A percentile compares a stretch with the other conserved stretches of the same genome.
phyloP scores from a whole-genome alignment of 2,329 filamentous ascomycete genomes.

The Claviceps pusilla region DNA sequence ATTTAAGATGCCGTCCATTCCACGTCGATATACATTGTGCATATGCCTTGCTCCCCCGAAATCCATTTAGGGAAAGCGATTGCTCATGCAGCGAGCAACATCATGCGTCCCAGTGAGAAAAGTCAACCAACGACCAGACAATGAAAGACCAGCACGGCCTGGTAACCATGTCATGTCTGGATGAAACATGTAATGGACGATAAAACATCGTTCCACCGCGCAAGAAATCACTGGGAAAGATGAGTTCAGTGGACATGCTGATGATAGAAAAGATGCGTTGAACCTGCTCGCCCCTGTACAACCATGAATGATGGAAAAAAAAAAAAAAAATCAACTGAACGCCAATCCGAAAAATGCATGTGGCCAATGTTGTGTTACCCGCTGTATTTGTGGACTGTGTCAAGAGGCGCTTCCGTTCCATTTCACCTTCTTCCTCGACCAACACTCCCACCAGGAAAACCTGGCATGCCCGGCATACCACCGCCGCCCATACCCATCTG shows the following conservation, averaged over 20 bases:
- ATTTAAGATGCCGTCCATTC: too few species aligned
- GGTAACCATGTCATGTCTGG: too few species aligned
- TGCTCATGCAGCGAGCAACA: too few species aligned
- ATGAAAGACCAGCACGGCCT: too few species aligned
- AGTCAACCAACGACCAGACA: too few species aligned
- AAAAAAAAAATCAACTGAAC: neutral
- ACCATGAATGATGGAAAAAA: neutral
- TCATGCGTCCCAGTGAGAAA: too few species aligned
- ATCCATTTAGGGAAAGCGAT: too few species aligned
- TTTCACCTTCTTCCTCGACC: constrained; percentile 16
- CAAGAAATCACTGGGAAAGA: too few species aligned
- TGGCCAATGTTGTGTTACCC: neutral
- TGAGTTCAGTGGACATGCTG: neutral
- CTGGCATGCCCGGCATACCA: constrained; percentile 1
- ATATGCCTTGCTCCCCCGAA: too few species aligned
- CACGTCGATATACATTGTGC: too few species aligned
- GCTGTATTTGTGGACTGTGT: neutral
- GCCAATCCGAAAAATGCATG: neutral
- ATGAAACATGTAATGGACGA: neutral
- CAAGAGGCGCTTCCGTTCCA: neutral
- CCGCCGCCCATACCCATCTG: constrained; percentile 46
- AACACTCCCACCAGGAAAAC: constrained; percentile 14
- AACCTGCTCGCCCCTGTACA: neutral
- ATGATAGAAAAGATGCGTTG: neutral
- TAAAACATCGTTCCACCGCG: neutral